Evolutionary conservation across 2,329 filamentous ascomycete species (phyloP).

Genomic region (Trichoderma pleuroti): DNA sequence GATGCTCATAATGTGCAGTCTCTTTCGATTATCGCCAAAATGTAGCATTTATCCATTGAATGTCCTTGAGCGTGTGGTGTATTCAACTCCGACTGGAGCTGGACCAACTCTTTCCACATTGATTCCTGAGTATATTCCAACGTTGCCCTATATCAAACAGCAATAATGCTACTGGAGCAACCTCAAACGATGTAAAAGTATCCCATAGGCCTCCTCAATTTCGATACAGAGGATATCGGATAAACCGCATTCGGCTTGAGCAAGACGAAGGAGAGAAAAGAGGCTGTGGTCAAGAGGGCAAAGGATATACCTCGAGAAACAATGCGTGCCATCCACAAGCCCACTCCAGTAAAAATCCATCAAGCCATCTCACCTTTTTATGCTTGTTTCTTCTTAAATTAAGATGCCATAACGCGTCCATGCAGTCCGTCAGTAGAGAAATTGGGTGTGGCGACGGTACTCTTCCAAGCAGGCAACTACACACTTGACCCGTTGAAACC

Average conservation of each 20-base stretch:
- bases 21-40: not conserved
- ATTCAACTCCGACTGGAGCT: not conserved
- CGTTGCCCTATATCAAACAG: not conserved
- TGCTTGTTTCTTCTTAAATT: not conserved
- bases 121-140: not conserved
- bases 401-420: not conserved
- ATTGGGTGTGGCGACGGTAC: not conserved
- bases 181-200: not conserved
- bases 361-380: not conserved
- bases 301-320: not conserved
- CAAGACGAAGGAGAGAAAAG: not conserved
- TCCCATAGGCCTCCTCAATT: not conserved
- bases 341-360: not conserved
- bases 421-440: not conserved
- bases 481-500: not conserved
- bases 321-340: accelerated
- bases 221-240: not conserved
- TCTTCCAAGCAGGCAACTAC: not conserved
- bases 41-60: not conserved
- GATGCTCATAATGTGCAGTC: not conserved
- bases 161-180: not conserved
- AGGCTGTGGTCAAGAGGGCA: not conserved
- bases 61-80: not conserved
- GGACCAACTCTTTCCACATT: not conserved
- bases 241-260: not conserved